Evolutionary conservation across 768 basidiomycete species (phyloP), one percentile per base, ranked within the genome.

Genomic region (Pulveroboletus sp.): DNA sequence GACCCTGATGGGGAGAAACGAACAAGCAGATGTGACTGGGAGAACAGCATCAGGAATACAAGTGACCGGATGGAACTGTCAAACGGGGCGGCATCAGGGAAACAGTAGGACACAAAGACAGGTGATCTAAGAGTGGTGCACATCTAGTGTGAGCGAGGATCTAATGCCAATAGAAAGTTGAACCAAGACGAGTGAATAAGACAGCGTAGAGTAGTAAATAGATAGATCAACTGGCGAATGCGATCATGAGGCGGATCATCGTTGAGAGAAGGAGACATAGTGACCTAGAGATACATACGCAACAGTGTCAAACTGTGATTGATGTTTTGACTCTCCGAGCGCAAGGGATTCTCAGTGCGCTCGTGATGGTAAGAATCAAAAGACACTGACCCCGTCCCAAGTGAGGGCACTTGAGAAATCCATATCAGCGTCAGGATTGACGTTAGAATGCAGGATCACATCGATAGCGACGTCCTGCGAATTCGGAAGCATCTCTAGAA

Each of bases 401-500:
- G 45, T 32, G 39, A 71, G 52, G 37, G 54, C 47, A 42, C 58
- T 56, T 24, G 60, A 56, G 57, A 63, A 57, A 61, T 65, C 65
- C 52, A 65, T 60, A 35, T 63, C 68, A 36, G 51, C 53, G 39
- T 64, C 66, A 15, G 52, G 31, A 39, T 43, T 49, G 49, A 59
- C 56, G 41, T 41, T 52, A 5, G 54, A n/a, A 28, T 49, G 52
- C 33, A 53, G 54, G 56, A 58, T 54, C 36, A 60, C 54, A 36
- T 63, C 68, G 13, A 56, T 37, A 39, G 54, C 57, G 40, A 56
- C 63, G 50, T 67, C 67, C 42, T 66, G 62, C 32, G 59, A 67
- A 53, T 53, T 63, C 39, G 77, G 75, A 56, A 79, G 63, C 68
- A 80, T 69, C 62, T 79, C 79, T 65, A 84, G 62, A 46, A 84